Evolutionary conservation across 352 stramenopile genomes (phyloP).

Genomic region (Pythium aristosporum): DNA sequence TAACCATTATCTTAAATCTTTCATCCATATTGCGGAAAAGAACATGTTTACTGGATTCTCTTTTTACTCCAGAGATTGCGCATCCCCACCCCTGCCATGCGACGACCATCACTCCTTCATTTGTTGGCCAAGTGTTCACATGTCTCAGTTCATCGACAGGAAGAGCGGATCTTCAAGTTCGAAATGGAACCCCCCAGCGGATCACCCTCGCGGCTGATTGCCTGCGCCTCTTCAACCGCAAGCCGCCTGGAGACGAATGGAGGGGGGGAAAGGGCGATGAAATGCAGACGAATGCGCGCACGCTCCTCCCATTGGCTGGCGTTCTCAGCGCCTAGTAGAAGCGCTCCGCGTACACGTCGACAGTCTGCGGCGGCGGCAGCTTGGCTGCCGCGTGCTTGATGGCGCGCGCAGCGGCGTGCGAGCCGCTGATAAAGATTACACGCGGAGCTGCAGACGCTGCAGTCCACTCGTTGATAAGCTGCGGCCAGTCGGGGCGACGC

Average conservation of each 20-base stretch:
- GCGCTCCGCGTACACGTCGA: slow-evolving; percentile 34
- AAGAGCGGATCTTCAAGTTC: slow-evolving; percentile 1
- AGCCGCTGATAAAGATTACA: slow-evolving; percentile 32
- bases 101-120: slow-evolving; percentile 2
- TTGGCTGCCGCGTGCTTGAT: slow-evolving; percentile 30
- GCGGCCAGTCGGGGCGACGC: slow-evolving; percentile 17
- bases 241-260: not conserved
- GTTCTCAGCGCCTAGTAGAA: slow-evolving; percentile 22
- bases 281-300: not conserved
- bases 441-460: not conserved
- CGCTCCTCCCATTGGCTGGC: not conserved
- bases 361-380: not conserved
- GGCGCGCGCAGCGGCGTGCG: slow-evolving; percentile 16
- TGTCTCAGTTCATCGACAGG: slow-evolving; percentile 15
- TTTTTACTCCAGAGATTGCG: slow-evolving; percentile 3
- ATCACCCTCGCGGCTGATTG: not conserved
- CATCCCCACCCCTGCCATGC: not conserved
- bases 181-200: not conserved
- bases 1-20: not conserved
- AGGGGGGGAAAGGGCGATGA: not conserved
- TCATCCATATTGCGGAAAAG: not conserved
- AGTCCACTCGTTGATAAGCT: slow-evolving; percentile 6
- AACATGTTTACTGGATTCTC: not conserved
- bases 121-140: not conserved
- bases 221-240: not conserved